Conservation (phyloP, 1,284 basidiomycete species). For the Stereum hirsutum region DNA sequence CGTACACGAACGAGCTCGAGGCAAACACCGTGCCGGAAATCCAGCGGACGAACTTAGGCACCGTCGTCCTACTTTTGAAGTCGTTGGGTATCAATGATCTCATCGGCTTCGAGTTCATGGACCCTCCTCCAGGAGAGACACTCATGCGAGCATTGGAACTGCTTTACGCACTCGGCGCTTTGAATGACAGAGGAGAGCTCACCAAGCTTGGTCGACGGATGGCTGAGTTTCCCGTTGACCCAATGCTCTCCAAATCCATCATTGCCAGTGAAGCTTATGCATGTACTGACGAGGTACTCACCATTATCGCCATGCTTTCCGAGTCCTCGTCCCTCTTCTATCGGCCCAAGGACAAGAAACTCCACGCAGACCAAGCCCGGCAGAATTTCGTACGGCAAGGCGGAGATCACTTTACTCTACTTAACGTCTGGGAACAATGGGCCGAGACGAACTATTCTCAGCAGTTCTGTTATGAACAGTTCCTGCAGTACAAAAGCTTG, state of each 20-base stretch:
- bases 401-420: conserved; percentile 96
- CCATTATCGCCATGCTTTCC: conserved; percentile 96
- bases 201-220: conserved; percentile 94
- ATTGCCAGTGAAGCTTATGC: conserved; percentile 90
- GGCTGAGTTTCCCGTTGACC: conserved; percentile 99
- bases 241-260: conserved; percentile 95
- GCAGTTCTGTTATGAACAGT: conserved; percentile 94
- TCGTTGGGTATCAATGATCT: conserved; percentile 96
- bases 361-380: conserved; percentile 93
- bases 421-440: conserved; percentile 99
- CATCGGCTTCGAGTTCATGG: conserved; percentile 98
- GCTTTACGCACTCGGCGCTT: conserved; percentile 90
- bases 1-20: conserved; percentile 93
- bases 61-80: conserved; percentile 93
- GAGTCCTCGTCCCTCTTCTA: conserved; percentile 95
- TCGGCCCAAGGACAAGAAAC: conserved; percentile 94
- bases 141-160: conserved; percentile 92
- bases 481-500: conserved; percentile 94
- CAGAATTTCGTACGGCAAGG: conserved; percentile 93
- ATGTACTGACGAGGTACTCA: conserved; percentile 97
- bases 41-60: conserved; percentile 94
- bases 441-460: conserved; percentile 94
- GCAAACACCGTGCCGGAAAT: conserved; percentile 97
- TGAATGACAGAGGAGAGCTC: conserved; percentile 94
- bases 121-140: conserved; percentile 98